Evolutionary conservation across 2,329 filamentous ascomycete genomes (phyloP).

Genomic region (Paecilomyces sp.): DNA sequence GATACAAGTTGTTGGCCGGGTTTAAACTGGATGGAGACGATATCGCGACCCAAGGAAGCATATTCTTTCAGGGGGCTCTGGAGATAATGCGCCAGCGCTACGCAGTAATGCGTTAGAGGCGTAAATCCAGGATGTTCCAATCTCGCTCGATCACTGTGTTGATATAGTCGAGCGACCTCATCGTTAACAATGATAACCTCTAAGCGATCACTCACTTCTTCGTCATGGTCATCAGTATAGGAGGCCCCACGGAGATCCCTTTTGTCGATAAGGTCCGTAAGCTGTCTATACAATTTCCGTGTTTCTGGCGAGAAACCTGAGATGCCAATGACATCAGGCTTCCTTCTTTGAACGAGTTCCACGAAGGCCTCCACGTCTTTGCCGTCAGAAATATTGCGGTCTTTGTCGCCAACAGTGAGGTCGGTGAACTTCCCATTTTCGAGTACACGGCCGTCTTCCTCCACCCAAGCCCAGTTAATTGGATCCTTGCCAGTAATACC

Average conservation of each 20-base stretch:
- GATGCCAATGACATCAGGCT: slow-evolving; percentile 84
- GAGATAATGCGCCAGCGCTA: slow-evolving; percentile 81
- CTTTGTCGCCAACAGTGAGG: slow-evolving; percentile 57
- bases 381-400: slow-evolving; percentile 61
- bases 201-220: slow-evolving; percentile 69
- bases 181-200: slow-evolving; percentile 93
- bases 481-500: slow-evolving; percentile 68
- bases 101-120: slow-evolving; percentile 78
- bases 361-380: slow-evolving; percentile 63
- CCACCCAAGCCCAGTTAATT: slow-evolving; percentile 84
- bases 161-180: slow-evolving; percentile 93
- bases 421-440: slow-evolving; percentile 86
- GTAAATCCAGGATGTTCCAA: slow-evolving; percentile 74
- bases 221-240: slow-evolving; percentile 76
- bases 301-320: slow-evolving; percentile 86
- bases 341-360: slow-evolving; percentile 69
- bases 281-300: slow-evolving; percentile 70
- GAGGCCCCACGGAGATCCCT: slow-evolving; percentile 70
- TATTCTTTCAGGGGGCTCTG: slow-evolving; percentile 97
- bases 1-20: slow-evolving; percentile 83
- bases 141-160: slow-evolving; percentile 73
- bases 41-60: slow-evolving; percentile 80
- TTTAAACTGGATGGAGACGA: slow-evolving; percentile 81
- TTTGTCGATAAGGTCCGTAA: slow-evolving; percentile 71
- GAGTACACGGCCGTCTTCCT: slow-evolving; percentile 81